Evolutionary conservation across 1,284 basidiomycete species (phyloP).

Genomic region (Ganoderma lingzhi): DNA sequence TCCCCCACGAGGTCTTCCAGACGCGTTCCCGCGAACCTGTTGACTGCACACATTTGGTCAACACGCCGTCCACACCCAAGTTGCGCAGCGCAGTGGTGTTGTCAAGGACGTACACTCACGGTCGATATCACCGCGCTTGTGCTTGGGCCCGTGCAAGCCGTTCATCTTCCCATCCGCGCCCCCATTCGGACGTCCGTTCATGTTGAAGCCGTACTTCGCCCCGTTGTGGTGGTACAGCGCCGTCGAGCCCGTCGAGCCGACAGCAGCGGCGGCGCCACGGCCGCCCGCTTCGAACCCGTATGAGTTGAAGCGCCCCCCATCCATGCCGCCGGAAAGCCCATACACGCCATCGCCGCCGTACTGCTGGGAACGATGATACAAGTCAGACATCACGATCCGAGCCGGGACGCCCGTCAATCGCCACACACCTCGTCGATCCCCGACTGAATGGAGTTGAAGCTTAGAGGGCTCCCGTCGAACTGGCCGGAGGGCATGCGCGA

Average conservation of each 20-base stretch:
- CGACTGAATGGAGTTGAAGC: constrained; percentile 60
- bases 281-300: constrained; percentile 69
- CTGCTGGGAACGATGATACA: constrained; percentile 43
- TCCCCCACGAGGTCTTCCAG: constrained; percentile 97
- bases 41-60: constrained; percentile 62
- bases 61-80: neutral
- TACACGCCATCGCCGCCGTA: constrained; percentile 71
- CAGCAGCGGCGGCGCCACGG: constrained; percentile 44
- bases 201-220: constrained; percentile 75
- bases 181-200: constrained; percentile 57
- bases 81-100: neutral
- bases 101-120: constrained; percentile 70
- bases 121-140: constrained; percentile 93
- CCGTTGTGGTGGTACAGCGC: constrained; percentile 84
- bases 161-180: constrained; percentile 80
- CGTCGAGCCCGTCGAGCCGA: constrained; percentile 74
- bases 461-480: constrained; percentile 60
- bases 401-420: constrained; percentile 39
- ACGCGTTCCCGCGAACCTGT: constrained; percentile 93
- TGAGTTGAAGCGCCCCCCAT: constrained; percentile 63
- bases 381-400: constrained; percentile 24
- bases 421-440: constrained; percentile 57
- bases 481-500: constrained; percentile 69
- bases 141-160: constrained; percentile 89
- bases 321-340: constrained; percentile 57